Evolutionary conservation across 768 basidiomycete species (phyloP).

Genomic region (Kwoniella sp.): DNA sequence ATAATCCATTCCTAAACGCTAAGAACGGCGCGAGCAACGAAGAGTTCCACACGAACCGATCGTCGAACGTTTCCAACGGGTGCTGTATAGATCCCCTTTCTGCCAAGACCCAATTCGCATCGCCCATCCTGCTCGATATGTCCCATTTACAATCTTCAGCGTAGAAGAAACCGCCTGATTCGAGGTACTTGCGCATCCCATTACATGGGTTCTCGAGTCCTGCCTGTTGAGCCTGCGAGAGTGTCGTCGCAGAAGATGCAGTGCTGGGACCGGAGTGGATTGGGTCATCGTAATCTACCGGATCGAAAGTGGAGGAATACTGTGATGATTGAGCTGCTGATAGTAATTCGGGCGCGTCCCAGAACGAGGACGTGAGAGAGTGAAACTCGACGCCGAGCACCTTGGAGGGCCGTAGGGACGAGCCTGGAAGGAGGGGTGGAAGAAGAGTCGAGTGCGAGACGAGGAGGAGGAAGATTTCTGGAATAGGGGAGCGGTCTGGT

Average conservation of each 20-base stretch:
- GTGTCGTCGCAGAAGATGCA: slow-evolving; percentile 56
- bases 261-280: slow-evolving; percentile 15
- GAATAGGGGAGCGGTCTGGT: slow-evolving; percentile 45
- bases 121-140: slow-evolving; percentile 76
- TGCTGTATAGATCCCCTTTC: slow-evolving; percentile 35
- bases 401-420: slow-evolving; percentile 64
- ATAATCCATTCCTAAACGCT: slow-evolving; percentile 80
- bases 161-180: slow-evolving; percentile 91
- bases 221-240: slow-evolving; percentile 48
- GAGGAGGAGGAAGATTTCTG: slow-evolving; percentile 74
- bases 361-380: slow-evolving; percentile 77
- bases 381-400: slow-evolving; percentile 90
- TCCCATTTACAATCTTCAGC: slow-evolving; percentile 83
- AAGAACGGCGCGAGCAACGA: slow-evolving; percentile 83
- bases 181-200: slow-evolving; percentile 85
- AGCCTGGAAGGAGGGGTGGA: slow-evolving; percentile 64
- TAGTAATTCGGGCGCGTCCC: slow-evolving; percentile 67
- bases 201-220: slow-evolving; percentile 81
- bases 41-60: slow-evolving; percentile 82
- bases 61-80: slow-evolving; percentile 49
- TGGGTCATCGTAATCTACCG: slow-evolving; percentile 32
- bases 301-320: slow-evolving; percentile 12
- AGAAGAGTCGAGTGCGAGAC: slow-evolving; percentile 73
- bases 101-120: slow-evolving; percentile 66
- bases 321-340: slow-evolving; percentile 11